Evolutionary conservation across 2,329 filamentous ascomycete genomes (phyloP), one percentile per base, ranked within the genome.

Genomic region (Colletotrichum neosansevieriae): DNA sequence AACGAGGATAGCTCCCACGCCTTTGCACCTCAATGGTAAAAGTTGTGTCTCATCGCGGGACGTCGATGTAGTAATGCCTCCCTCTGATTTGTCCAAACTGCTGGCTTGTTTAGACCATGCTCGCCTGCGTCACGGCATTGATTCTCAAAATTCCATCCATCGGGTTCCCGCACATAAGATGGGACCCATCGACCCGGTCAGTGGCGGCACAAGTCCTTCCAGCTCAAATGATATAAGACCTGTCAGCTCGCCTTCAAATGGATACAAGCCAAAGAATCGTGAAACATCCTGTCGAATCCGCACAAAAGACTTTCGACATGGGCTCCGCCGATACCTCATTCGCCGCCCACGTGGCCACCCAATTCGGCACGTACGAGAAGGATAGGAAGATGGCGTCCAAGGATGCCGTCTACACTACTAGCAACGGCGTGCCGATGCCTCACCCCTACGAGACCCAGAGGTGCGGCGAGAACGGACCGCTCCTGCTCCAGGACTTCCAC

Each of bases 401-500:
- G 45, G 78, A 84, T 19, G 74, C 76, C 13, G 67, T 86, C 13
- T 90, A 90, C 76, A 81, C 84, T 34, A 85, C 86, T 49, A 84
- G 82, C 77, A 89, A 88, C 75, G 86, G 85, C 63, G 82, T 81
- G 1, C 86, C 87, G 1, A 82, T 87, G 71, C 81, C 87, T 9
- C 86, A 89, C 71, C 85, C 86, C 1, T 88, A 89, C 72, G 86
- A 87, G 73, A 74, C 82, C 0, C 86, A 89, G 76, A 79, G 86
- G 32, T 83, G 79, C 4, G 86, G 86, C 71, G 84, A 87, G 72
- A 87, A 85, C 49, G 88, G 88, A 0, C 87, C 87, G 34, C 80
- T 89, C 0, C 82, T 90, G 1, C 77, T 89, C 0, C 82, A 86
- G 68, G 86, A 89, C 72, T 88, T 86, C n/a, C 86, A 89, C 58